Evolutionary conservation across 768 basidiomycete genomes (phyloP), one percentile per base, ranked within the genome.

Genomic region (Candolleomyces eurysporus): DNA sequence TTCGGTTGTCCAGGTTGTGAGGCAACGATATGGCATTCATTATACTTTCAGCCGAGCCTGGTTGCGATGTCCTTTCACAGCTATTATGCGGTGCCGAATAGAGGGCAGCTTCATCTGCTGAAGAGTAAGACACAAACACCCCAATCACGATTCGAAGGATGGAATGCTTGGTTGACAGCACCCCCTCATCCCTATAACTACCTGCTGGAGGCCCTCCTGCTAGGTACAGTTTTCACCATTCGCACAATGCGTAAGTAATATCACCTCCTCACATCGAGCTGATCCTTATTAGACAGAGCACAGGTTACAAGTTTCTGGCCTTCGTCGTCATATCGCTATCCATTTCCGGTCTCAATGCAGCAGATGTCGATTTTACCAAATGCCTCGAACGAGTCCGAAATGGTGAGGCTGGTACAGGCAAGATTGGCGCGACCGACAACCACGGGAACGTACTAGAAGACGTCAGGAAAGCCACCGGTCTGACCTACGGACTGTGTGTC

Each of bases 401-500:
- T 13, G 70, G 69, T 1, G 26, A 7, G 3, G 59, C 36, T 22
- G 53, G 53, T 17, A 55, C 53, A 2, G 68, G 68, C 5, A 14
- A 57, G 26, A 48, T 58, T 2, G 73, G 72, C 3, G 71, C 68
- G 5, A 69, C 65, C 16, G 66, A 75, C 59, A 72, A 70, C 56
- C 63, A 63, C 19, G 75, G 75, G 4, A 60, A 61, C 45, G 70
- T 67, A 5, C 64, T 71, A 3, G n/a, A 62, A 17, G 58, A 68
- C 32, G 63, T 71, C 19, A 40, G 62, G 2, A 58, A 66, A 1
- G 73, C 73, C 0, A 73, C 72, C 4, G 66, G 66, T 10, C 68
- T 76, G 13, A 74, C 73, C 11, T 73, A 71, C 59, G 51, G 70
- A 3, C 61, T 73, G 48, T 76, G 76, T 51, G 16, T 64, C n/a